Evolutionary conservation across 371 early-diverging fungal genomes (phyloP), one percentile per base, ranked within the genome.

Genomic region (Apophysomyces elegans): DNA sequence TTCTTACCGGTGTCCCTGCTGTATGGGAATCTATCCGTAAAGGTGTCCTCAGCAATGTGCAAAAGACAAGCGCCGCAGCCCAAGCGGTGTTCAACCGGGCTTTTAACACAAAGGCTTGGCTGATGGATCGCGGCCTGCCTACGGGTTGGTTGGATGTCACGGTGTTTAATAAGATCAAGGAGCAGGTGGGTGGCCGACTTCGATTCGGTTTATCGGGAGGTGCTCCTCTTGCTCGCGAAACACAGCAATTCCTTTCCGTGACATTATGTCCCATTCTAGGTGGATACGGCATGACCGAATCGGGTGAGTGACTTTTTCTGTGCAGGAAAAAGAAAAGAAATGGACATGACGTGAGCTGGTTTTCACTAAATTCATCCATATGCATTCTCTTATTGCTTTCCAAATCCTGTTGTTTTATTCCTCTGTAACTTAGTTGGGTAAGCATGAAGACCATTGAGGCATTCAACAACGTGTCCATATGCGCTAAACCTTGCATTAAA

Each of bases 11-110:
- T 61, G 91, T 95, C 3, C 90, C 92, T 46, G 90, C 87, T 45
- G 91, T 92, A 2, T 91, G 92, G 92, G 90, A 91, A 68, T 83
- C 86, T 9, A 90, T 95, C 67, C 86, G 90, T 38, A 89, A 86
- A 65, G 88, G 86, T 12, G 86, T 91, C 18, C 75, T 81, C 44
- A 71, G 74, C 61, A 85, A 86, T 59, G 71, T 93, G 21, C 80
- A 76, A 46, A 71, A 73, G 41, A 69, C 74, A 18, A 67, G 77
- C 37, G 73, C 84, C 37, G 60, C 81, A 5, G 71, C 76, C 26
- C 85, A 80, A 59, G 72, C 65, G 46, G 75, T 92, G 9, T 93
- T 93, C 66, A 66, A 84, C 56, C 61, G 73, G n/a, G 88, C 90
- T 0, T 83, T 75, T 38, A 74, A 79, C 54, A 79, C 83, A 43